Evolutionary conservation across 768 basidiomycete genomes (phyloP), one percentile per base, ranked within the genome.

Genomic region (Imleria badia): DNA sequence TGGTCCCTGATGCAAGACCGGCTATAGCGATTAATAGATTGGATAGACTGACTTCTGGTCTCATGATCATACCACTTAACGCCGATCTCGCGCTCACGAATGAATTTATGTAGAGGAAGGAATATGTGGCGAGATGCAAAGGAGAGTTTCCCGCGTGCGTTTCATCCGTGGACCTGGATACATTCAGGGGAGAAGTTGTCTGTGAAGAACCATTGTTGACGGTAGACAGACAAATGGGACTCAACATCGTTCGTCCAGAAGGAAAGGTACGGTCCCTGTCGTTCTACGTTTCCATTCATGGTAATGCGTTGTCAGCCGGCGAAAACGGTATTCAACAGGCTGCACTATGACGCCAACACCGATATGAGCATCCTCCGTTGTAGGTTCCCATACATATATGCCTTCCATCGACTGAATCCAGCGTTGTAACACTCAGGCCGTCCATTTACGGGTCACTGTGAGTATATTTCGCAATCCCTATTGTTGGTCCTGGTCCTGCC

Each of bases 241-340:
- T 99, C 43, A 98, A 98, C 56, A 88, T 98, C 48, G 91, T 98
- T 15, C 93, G 97, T 66, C 93, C 95, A 0, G 86, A 95, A 52
- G 97, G 97, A 40, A 94, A 98, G 80, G 94, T 92, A 63, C 35
- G 72, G 46, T 17, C 31, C 23, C 23, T 38, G 10, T 34, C 3
- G 12, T 8, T 51, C 5, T 20, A 5, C 30, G 23, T 52, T 20
- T 13, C 17, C 7, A 34, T 31, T 33, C 48, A 12, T 17, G 19
- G n/a, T 19, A 35, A 51, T 48, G 1, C 19, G 31, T 11, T 22
- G 36, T 31, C 62, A 97, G 92, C 81, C 80, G n/a, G 91, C 96
- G 1, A 89, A 89, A 69, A 99, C 97, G 0, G 80, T 93, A 6
- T 98, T 99, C 73, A 86, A 80, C 45, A 78, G 87, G 33, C 73